Base-by-base conservation (phyloP, 257 asterid genomes). In the Leptodermis oblonga region DNA sequence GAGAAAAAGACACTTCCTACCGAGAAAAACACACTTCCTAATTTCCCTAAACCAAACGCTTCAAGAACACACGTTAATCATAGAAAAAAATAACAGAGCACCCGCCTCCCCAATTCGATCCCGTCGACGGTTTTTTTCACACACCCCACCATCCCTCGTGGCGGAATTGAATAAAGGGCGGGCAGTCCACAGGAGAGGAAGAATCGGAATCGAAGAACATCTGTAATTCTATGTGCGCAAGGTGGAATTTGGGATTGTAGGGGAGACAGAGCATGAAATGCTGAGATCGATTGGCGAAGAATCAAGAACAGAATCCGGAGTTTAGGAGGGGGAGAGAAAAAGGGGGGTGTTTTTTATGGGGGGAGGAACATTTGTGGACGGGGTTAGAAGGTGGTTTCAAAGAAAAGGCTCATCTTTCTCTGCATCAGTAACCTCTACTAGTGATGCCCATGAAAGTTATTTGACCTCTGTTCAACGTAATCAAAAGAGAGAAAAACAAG, bases 311-410 rank as follows among this genome's bases (percentile, higher is more conserved):
- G 76, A 60, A 61, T 72, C 85, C 86, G 70, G 48, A 72, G 41
- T 51, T 54, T 70, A 78, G 81, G 85, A 4, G 26, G 71, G 73
- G 74, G 77, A 76, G 62, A 56, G 45, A 63, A 62, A 51, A 31
- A 52, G 54, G 62, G 42, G 37, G 51, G 46, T 7, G 42, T 30
- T 59, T 37, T 3, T 34, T 86, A 92, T 90, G 97, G 97, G 98
- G 82, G 96, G 95, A 63, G 89, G 92, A 70, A 73, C 95, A 78
- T 90, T 93, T 70, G 95, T 93, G 92, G 96, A 90, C 68, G 90
- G 88, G 53, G 87, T 93, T 82, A 90, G 95, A 86, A 89, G 87
- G 71, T 86, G 80, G 92, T 90, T 88, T 65, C 92, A 87, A 22
- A 82, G 93, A 55, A 74, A 31, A 20, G 70, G 70, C 9, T 12